Evolutionary conservation across 164 flowering plant species (phyloP), one percentile per base, ranked within the genome.

Genomic region (Aristolochia fimbriata): DNA sequence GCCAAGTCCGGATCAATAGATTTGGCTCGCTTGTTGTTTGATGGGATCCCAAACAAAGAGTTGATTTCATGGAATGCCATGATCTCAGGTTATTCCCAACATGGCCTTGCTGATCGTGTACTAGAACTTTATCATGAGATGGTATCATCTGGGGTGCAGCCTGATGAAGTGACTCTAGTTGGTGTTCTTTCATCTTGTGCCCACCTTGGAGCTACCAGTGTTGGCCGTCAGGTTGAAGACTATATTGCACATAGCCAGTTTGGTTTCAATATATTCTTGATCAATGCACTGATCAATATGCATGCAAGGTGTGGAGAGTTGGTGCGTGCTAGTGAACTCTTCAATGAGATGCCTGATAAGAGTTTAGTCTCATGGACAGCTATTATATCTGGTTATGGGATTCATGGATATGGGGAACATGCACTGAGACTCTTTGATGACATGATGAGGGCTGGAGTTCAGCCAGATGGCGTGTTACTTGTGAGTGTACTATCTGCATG

Each of bases 31-130:
- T 71, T 62, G 65, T 53, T 83, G 73, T 87, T 92, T 68, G 83
- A 89, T 70, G 73, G 46, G 41, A 84, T 84, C 65, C 80, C 76
- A n/a, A 57, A 55, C 0, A 89, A 77, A 73, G 86, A 70, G 23
- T 72, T 92, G 81, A 80, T 89, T 50, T 74, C 89, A 22, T 92
- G 98, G 98, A 89, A 92, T 70, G 93, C 96, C 0, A 81, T 92
- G 89, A 83, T 92, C 31, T 81, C 84, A 58, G 96, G 96, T 62
- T 92, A 85, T 64, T 80, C 91, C 0, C 98, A 89, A 58, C 79
- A 80, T 66, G 96, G 98, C 51, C 70, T 77, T 59, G 89, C 93
- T 22, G 47, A 68, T 1, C 46, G 77, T 15, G 98, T 80, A 41
- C 73, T 92, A 72, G 82, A 82, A 21, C 77, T 92, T 33, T 89